A percentile compares a stretch with the other conserved stretches of the same genome.
Evolutionary conservation across 2,329 filamentous ascomycete genomes (phyloP).

Genomic region (Cadophora sp.): DNA sequence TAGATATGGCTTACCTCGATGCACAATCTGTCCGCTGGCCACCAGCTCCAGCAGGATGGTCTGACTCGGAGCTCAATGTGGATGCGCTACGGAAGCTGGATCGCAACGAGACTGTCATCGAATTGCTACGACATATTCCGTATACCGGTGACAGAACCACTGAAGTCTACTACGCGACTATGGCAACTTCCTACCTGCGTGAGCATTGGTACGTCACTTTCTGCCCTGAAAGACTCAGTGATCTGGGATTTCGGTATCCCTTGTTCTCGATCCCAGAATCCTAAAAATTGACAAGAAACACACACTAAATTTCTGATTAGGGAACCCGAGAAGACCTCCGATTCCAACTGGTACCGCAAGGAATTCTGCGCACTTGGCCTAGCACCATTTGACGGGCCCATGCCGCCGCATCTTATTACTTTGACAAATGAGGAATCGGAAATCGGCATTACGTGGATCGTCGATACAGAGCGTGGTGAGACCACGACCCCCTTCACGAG

Average conservation of each 20-base stretch:
- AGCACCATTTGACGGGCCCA: neutral
- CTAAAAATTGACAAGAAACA: no score
- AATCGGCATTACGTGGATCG: conserved; percentile 1
- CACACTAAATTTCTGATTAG: no score
- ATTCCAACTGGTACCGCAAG: neutral
- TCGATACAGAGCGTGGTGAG: neutral
- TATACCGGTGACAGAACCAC: neutral
- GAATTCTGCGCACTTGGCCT: neutral
- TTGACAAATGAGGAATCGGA: neutral
- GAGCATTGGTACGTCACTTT: no score
- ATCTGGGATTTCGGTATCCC: no score
- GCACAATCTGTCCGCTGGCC: conserved; percentile 1
- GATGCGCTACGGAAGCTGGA: neutral
- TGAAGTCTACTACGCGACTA: conserved; percentile 1
- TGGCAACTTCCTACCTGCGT: neutral
- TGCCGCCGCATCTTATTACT: neutral
- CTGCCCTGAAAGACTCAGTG: no score
- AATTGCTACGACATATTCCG: neutral
- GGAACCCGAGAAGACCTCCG: neutral
- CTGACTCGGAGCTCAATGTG: neutral
- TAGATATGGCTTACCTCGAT: conserved; percentile 1
- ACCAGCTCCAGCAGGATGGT: neutral
- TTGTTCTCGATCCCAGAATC: no score
- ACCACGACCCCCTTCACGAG: neutral
- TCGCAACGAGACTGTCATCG: neutral